Evolutionary conservation across 176 grass and related monocot species (phyloP), one percentile per base, ranked within the genome.

Genomic region (Canna indica): DNA sequence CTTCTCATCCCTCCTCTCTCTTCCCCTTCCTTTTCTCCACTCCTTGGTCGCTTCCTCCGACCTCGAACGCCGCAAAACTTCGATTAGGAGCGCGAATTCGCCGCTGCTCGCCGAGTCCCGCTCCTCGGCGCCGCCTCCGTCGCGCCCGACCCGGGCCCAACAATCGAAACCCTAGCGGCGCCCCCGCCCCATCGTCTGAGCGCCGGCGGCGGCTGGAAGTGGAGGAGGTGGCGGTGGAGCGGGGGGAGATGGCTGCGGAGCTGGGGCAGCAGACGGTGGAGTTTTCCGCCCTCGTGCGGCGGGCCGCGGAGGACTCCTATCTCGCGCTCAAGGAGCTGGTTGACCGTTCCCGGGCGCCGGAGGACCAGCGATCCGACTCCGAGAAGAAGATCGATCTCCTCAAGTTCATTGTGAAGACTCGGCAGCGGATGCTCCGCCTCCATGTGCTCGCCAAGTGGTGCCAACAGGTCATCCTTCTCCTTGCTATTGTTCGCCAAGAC

Each of bases 351-450:
- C 84, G 81, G 82, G 73, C 53, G 30, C 42, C 71, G 14, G 76
- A 71, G 5, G 83, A 82, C 50, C 82, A 83, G 81, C 74, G 86
- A 10, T 99, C 94, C 3, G 94, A 99, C 75, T 60, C 89, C 13
- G 90, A 99, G 90, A 99, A 99, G 82, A 99, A 99, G 86, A 93
- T 93, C 0, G 94, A 99, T 74, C 81, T 99, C 45, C 94, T 99
- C 80, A 99, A 99, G 76, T 99, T 99, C 80, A 86, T 99, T 11
- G 76, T 74, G n/a, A 83, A 84, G 39, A 99, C 90, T 1, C 87
- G 90, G 72, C 95, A 99, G 84, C 90, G 95, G 65, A 99, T 99
- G 90, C 95, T 99, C 56, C 95, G 95, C 33, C 86, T 99, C 61
- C 90, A 99, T 59, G 95, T 99, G 29, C 94, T 99, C 6, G 87